Percentiles rank a stretch among this genome's conserved stretches.
These are phyloP conservation scores for Calocera cornea DNA, from an alignment of 768 basidiomycete genomes.

Conservation along the genomic window DNA sequence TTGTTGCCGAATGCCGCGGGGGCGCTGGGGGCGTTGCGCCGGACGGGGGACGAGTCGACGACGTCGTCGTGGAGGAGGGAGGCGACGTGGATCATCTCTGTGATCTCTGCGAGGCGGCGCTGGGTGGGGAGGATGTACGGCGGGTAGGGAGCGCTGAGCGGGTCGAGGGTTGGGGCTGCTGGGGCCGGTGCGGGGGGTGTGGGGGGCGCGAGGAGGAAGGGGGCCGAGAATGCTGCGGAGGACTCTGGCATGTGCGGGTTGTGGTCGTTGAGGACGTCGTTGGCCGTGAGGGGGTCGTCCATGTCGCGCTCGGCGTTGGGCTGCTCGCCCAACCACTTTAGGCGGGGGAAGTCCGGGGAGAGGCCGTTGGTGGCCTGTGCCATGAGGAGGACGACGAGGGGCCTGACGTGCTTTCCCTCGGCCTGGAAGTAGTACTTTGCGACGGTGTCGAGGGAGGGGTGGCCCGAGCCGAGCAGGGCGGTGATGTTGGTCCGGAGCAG, in stretches of 20 bases:
- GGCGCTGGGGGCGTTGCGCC: constrained; percentile 54
- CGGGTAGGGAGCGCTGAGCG: constrained; percentile 16
- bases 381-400: constrained; percentile 78
- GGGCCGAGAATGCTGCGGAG: constrained; percentile 48
- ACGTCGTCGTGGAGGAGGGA: constrained; percentile 89
- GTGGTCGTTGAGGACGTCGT: constrained; percentile 80
- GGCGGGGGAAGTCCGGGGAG: constrained; percentile 34
- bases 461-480: constrained; percentile 70
- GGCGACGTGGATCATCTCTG: constrained; percentile 97
- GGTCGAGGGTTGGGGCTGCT: constrained; percentile 26
- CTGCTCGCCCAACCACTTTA: constrained; percentile 7
- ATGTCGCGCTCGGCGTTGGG: constrained; percentile 43
- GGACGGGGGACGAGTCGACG: constrained; percentile 56
- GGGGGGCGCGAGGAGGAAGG: constrained; percentile 37
- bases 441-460: constrained; percentile 74
- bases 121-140: constrained; percentile 66
- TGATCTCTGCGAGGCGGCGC: constrained; percentile 82
- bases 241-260: constrained; percentile 77
- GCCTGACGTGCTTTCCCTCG: constrained; percentile 67
- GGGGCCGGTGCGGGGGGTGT: constrained; percentile 27
- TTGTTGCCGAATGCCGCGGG: constrained; percentile 81
- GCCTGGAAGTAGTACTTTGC: constrained; percentile 91
- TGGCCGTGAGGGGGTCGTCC: constrained; percentile 62
- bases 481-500: constrained; percentile 24
- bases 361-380: constrained; percentile 87